These are phyloP conservation scores for Juncus effusus DNA, from an alignment of 176 grass and related monocot genomes.

Conservation along the genomic window DNA sequence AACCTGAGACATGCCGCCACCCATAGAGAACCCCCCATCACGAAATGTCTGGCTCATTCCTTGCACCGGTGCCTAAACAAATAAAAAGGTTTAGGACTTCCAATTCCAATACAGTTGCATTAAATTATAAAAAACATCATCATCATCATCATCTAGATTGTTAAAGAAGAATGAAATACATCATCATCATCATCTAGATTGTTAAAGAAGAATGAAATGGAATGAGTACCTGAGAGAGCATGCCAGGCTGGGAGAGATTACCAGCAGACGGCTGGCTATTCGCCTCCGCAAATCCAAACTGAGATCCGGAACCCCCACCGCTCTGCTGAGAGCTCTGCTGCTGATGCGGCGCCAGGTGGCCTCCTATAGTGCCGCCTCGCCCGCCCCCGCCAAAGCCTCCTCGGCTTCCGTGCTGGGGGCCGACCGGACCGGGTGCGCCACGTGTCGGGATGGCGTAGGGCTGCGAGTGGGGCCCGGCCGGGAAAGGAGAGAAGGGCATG, in stretches of 20 bases:
- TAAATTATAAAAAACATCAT: too few species aligned
- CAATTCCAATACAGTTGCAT: too few species aligned
- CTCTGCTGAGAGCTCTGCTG: slow-evolving; percentile 83
- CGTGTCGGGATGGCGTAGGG: slow-evolving; percentile 93
- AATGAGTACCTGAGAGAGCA: slow-evolving; percentile 86
- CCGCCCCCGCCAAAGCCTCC: slow-evolving; percentile 60
- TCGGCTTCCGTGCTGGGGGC: slow-evolving; percentile 76
- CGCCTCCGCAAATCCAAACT: slow-evolving; percentile 69
- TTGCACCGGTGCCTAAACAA: slow-evolving; percentile 75
- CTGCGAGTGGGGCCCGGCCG: slow-evolving; percentile 84
- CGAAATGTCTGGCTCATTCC: slow-evolving; percentile 97
- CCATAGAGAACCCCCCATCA: slow-evolving; percentile 90
- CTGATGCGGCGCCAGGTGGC: slow-evolving; percentile 81
- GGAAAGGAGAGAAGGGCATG: slow-evolving; percentile 78
- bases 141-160: not conserved
- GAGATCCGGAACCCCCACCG: slow-evolving; percentile 50
- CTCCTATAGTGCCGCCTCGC: slow-evolving; percentile 84
- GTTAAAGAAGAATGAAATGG: too few species aligned
- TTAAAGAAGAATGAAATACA: not conserved
- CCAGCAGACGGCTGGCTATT: slow-evolving; percentile 83
- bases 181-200: not conserved
- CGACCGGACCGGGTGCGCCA: slow-evolving; percentile 82
- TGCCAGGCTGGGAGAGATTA: slow-evolving; percentile 74
- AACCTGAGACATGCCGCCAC: slow-evolving; percentile 99
- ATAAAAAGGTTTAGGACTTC: slow-evolving; percentile 11